phyloP scores from a whole-genome alignment of 805 yeast species.

The Ogataea nakhonphanomensis region DNA sequence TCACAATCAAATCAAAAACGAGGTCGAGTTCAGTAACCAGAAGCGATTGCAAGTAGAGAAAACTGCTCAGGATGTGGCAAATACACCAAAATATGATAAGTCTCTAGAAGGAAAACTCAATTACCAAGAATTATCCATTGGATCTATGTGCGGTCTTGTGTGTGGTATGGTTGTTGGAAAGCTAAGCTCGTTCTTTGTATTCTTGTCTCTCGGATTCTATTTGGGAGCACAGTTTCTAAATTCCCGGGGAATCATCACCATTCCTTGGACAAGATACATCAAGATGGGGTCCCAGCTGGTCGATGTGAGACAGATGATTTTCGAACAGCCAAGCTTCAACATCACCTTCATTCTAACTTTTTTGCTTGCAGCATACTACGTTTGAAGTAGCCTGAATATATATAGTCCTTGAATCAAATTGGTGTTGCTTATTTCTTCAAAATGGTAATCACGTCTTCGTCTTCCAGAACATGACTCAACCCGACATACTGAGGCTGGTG shows the following conservation, averaged over 20 bases:
- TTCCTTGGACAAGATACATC: slow-evolving; percentile 39
- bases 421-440: slow-evolving; percentile 52
- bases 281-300: slow-evolving; percentile 37
- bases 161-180: slow-evolving; percentile 62
- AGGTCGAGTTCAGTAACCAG: slow-evolving; percentile 16
- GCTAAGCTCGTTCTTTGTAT: slow-evolving; percentile 50
- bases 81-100: slow-evolving; percentile 29
- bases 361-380: slow-evolving; percentile 57
- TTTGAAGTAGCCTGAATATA: slow-evolving; percentile 8
- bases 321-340: slow-evolving; percentile 62
- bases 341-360: slow-evolving; percentile 52
- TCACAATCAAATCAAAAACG: slow-evolving; percentile 21
- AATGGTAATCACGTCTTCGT: slow-evolving; percentile 96
- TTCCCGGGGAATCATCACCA: slow-evolving; percentile 47
- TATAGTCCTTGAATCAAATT: not conserved
- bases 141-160: slow-evolving; percentile 58
- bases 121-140: slow-evolving; percentile 61
- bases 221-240: slow-evolving; percentile 51
- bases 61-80: slow-evolving; percentile 10
- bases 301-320: slow-evolving; percentile 48
- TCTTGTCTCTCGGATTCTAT: slow-evolving; percentile 44
- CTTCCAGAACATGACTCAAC: slow-evolving; percentile 74
- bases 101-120: slow-evolving; percentile 47
- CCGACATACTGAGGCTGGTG: slow-evolving; percentile 98
- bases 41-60: slow-evolving; percentile 10